Evolutionary conservation across 805 yeast genomes (phyloP).

Genomic region (Debaryomyces maramus): DNA sequence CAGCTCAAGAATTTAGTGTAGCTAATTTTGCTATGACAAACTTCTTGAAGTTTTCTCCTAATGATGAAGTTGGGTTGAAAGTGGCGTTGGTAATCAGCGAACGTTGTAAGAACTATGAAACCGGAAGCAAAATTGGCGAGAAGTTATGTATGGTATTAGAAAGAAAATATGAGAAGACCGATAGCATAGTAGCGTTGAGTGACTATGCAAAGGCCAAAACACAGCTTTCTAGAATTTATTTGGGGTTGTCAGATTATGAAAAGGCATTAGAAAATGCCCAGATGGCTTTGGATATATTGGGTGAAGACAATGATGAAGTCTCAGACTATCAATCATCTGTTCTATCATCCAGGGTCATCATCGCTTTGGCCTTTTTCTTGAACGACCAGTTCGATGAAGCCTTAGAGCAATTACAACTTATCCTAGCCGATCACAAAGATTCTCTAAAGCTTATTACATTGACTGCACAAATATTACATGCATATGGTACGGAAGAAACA

Average conservation of each 20-base stretch:
- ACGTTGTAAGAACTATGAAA: constrained; percentile 61
- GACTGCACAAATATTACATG: constrained; percentile 77
- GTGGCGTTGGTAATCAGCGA: constrained; percentile 62
- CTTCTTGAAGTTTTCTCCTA: constrained; percentile 61
- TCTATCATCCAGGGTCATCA: constrained; percentile 63
- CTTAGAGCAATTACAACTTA: constrained; percentile 61
- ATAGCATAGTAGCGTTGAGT: constrained; percentile 45
- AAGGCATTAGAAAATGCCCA: constrained; percentile 63
- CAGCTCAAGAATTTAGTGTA: constrained; percentile 63
- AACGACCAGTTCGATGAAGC: constrained; percentile 61
- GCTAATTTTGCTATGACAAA: constrained; percentile 68
- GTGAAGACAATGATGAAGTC: constrained; percentile 30
- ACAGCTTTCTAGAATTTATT: constrained; percentile 67
- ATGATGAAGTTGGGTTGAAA: constrained; percentile 57
- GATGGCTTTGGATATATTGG: constrained; percentile 50
- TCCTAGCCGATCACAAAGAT: constrained; percentile 54
- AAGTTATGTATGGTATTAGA: constrained; percentile 54
- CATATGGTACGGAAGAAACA: constrained; percentile 72
- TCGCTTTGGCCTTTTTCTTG: constrained; percentile 75
- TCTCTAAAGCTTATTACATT: constrained; percentile 69
- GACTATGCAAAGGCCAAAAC: constrained; percentile 62
- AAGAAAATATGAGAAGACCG: constrained; percentile 54
- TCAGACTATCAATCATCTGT: constrained; percentile 22
- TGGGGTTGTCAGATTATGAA: constrained; percentile 59
- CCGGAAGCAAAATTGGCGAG: constrained; percentile 50